A percentile compares a stretch with the other conserved stretches of the same genome.
These are phyloP conservation scores for Handroanthus guayacan DNA, from an alignment of 257 asterid genomes.

Conservation along the genomic window DNA sequence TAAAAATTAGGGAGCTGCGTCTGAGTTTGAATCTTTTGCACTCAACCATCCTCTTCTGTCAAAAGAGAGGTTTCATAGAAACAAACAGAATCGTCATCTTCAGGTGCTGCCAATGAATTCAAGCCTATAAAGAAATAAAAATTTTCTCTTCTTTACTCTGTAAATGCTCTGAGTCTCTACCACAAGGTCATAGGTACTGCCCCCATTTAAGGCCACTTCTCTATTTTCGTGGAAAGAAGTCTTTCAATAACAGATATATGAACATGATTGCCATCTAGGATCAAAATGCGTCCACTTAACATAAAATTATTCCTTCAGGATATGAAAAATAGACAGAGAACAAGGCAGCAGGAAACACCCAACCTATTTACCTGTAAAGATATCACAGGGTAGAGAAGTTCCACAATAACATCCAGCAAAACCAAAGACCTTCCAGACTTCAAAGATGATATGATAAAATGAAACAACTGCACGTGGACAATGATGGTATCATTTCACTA, in stretches of 20 bases:
- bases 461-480: conserved; percentile 72
- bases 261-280: conserved; percentile 27
- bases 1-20: conserved; percentile 1
- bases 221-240: conserved; percentile 12
- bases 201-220: background rate
- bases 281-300: conserved; percentile 14
- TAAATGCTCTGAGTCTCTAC: conserved; percentile 1
- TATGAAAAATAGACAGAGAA: conserved; percentile 26
- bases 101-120: background rate
- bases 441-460: conserved; percentile 88
- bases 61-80: conserved; percentile 20
- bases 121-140: background rate
- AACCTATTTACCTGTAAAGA: conserved; percentile 74
- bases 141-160: conserved; percentile 2
- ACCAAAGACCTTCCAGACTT: conserved; percentile 97
- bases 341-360: conserved; percentile 20
- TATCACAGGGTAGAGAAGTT: conserved; percentile 87
- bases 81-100: conserved; percentile 16
- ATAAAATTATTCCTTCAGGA: conserved; percentile 12
- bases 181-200: conserved; percentile 22
- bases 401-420: conserved; percentile 89
- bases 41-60: conserved; percentile 12
- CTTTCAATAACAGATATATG: background rate
- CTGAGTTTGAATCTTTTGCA: background rate
- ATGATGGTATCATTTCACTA: conserved; percentile 32